Evolutionary conservation across 257 asterid species (phyloP).

Genomic region (Solanum dulcamara): DNA sequence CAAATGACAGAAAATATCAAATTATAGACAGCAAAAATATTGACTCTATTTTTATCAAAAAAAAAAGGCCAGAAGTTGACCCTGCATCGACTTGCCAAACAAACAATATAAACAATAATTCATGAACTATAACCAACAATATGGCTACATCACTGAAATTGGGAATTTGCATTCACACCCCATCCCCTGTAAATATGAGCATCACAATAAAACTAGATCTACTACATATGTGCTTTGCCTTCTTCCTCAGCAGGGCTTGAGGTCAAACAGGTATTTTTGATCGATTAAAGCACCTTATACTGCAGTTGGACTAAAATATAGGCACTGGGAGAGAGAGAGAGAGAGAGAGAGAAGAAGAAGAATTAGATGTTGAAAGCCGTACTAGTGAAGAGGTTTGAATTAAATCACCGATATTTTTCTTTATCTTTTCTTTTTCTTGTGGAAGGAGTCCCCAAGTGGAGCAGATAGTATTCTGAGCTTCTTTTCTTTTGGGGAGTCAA

Average conservation of each 20-base stretch:
- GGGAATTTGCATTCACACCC: not conserved
- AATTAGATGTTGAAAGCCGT: not conserved
- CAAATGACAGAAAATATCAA: not conserved
- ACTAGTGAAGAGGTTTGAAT: not conserved
- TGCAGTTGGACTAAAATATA: not conserved
- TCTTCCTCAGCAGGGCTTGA: not conserved
- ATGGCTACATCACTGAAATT: not conserved
- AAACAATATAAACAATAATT: not conserved
- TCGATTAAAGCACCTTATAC: not conserved
- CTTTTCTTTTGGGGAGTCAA: not conserved
- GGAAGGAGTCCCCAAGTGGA: not conserved
- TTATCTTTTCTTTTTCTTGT: not conserved
- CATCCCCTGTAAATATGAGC: not conserved
- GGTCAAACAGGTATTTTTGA: not conserved
- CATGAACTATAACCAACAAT: not conserved
- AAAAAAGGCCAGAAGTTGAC: not conserved
- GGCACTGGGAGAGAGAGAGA: not conserved
- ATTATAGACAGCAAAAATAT: not conserved
- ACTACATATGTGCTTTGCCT: not conserved
- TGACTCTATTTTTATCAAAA: not conserved
- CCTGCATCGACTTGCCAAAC: not conserved
- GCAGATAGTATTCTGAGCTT: not conserved
- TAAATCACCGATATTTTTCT: not conserved
- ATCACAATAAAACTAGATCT: not conserved
- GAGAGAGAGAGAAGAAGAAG: not conserved